Base-by-base conservation (phyloP, 345 rosid species). In the Turnera subulata region DNA sequence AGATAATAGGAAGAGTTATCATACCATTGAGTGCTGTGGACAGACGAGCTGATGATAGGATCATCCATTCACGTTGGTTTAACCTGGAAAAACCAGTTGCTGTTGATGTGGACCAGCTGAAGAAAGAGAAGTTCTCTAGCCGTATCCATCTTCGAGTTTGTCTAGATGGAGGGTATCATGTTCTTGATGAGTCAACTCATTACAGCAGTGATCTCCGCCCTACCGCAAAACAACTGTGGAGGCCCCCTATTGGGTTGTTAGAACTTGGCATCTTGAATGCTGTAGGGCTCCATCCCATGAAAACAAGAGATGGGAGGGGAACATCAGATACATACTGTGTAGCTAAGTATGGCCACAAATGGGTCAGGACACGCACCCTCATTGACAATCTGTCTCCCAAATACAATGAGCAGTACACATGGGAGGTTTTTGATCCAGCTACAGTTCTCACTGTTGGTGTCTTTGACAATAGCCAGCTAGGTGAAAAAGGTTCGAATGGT, bases 131-230 rank as follows among this genome's bases (percentile, higher is more conserved):
- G 55, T 70, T 70, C 50, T 59, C 69, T 16, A 70, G 74, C 42
- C 74, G 69, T 4, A 70, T 70, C 19, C 74, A 64, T 39, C 65
- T 70, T 38, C 69, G 74, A 58, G 46, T 54, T 61, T 53, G 74
- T 38, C 57, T 70, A 40, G 74, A 70, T 46, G 74, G 74, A 40
- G 74, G 74, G 9, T 70, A 70, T 56, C 74, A 70, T 59, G 74
- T 70, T 58, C 65, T 70, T 37, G 74, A 70, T 25, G 74, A 70
- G 44, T 70, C 74, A 32, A 70, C 74, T 40, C 55, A 64, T 22
- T 70, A 64, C 56, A 70, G 74, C 50, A 70, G 74, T 22, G 74
- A 70, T 54, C 74, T 70, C 20, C 64, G 74, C 1, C 74, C 74
- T 21, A 70, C 74, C 14, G 74, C 74, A 38, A 63, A 70, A 48